These are phyloP conservation scores for Huntiella moniliformis DNA, from an alignment of 2,329 filamentous ascomycete species.

Conservation along the genomic window DNA sequence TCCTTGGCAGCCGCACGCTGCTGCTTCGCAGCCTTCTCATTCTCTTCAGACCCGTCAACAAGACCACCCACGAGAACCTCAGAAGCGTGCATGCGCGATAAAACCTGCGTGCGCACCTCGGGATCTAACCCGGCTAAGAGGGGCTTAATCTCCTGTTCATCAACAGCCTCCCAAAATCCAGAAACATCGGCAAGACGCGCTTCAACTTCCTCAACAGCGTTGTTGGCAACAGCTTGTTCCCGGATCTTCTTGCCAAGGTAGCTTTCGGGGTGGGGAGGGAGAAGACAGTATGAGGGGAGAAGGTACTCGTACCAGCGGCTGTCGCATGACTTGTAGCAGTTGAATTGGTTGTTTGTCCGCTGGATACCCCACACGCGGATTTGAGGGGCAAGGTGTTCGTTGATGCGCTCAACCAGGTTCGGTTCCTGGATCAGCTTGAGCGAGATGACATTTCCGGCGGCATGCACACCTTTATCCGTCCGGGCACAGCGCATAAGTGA, in stretches of 20 bases:
- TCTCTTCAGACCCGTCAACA: conserved; percentile 13
- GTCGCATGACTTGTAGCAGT: conserved; percentile 86
- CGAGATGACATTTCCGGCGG: conserved; percentile 86
- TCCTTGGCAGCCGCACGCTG: conserved; percentile 8
- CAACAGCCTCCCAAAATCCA: conserved; percentile 65
- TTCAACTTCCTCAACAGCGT: conserved; percentile 49
- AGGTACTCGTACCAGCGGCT: conserved; percentile 95
- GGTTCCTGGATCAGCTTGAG: conserved; percentile 94
- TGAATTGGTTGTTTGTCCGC: conserved; percentile 77
- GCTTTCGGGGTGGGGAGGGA: conserved; percentile 80
- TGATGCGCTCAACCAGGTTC: conserved; percentile 75
- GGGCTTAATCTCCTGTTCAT: conserved; percentile 63
- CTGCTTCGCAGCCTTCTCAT: conserved; percentile 12
- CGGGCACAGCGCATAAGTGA: conserved; percentile 83
- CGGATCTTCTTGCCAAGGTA: conserved; percentile 68
- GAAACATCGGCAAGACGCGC: conserved; percentile 58
- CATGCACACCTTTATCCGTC: conserved; percentile 95
- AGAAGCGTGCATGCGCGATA: conserved; percentile 36
- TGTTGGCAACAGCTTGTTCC: conserved; percentile 56
- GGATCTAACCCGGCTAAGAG: conserved; percentile 44
- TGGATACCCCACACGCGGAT: conserved; percentile 92
- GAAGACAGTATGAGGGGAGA: conserved; percentile 77
- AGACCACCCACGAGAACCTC: conserved; percentile 9
- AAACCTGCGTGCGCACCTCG: conserved; percentile 41
- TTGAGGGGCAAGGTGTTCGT: conserved; percentile 63